Base-by-base conservation (phyloP, 2,329 filamentous ascomycete species). In the Onygena corvina region DNA sequence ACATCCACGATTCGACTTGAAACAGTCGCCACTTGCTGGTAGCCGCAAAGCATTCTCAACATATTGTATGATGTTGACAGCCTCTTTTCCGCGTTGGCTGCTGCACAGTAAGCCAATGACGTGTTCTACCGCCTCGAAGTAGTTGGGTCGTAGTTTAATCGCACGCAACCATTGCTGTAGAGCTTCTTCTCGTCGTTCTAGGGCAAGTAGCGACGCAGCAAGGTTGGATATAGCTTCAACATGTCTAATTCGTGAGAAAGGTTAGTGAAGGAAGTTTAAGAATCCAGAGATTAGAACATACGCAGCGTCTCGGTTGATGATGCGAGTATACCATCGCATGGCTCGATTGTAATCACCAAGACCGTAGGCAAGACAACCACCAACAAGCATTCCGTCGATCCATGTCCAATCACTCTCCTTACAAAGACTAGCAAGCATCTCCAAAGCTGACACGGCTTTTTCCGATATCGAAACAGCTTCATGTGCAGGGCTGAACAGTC, bases 81-180 rank as follows among this genome's bases (percentile, higher is more conserved):
- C 92, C 62, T 96, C 87, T 58, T 77, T 80, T 45, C 81, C 84
- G 54, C 89, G 78, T 51, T 93, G 84, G 53, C 81, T 86, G 45
- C 77, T 80, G 62, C 90, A 95, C 14, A 96, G 67, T 42, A 96
- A 71, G 1, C 88, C 87, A 25, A 96, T 85, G 1, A 98, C 76
- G 69, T 96, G 89, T 63, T 98, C 92, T 2, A 92, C 87, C 5
- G 92, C 89, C 68, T 98, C 92, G 50, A 98, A 84, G 66, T 94
- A 93, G 61, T 81, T 84, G 0, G 92, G 92, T 6, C 86, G 81
- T 50, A 86, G 71, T 60, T 81, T 84, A 21, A 96, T 80, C n/a
- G 88, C 88, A 53, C 77, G 79, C 55, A 83, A 73, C 92, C 92
- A 98, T 60, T 88, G 77, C 51, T 80, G 76, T 61, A 94, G 83